phyloP scores from a whole-genome alignment of 371 early-diverging fungal genomes.

The Mortierella sp. region DNA sequence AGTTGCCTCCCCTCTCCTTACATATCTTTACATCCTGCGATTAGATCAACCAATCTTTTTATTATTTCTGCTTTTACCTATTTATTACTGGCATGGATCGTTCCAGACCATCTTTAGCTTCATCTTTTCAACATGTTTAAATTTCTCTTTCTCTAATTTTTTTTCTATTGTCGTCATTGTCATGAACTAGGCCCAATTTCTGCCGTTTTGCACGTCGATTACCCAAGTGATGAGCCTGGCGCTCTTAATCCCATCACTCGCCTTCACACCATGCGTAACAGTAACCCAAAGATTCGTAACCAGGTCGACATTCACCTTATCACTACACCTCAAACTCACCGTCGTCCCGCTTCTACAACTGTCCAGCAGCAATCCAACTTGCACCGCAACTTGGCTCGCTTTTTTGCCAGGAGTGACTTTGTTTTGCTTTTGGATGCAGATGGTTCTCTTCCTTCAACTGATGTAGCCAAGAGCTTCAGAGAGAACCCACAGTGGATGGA shows the following conservation, averaged over 20 bases:
- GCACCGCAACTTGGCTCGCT: constrained; percentile 67
- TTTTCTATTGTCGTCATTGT: not conserved
- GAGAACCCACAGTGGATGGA: constrained; percentile 57
- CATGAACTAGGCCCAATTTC: constrained; percentile 64
- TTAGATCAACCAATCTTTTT: too few species aligned
- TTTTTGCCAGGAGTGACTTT: constrained; percentile 67
- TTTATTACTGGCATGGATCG: not conserved
- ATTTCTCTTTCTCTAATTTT: not conserved
- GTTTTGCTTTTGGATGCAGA: constrained; percentile 59
- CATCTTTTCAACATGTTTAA: too few species aligned
- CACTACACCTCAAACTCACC: constrained; percentile 57
- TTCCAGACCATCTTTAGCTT: not conserved
- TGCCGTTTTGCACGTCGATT: constrained; percentile 61
- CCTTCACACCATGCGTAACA: constrained; percentile 59
- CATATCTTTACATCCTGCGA: not conserved
- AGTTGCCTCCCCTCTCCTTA: not conserved
- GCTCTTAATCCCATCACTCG: constrained; percentile 37
- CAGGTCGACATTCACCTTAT: constrained; percentile 69
- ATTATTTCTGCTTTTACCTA: not conserved
- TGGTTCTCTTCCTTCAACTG: constrained; percentile 56
- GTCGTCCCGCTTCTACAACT: constrained; percentile 27
- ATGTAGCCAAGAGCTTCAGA: constrained; percentile 36
- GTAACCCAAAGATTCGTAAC: constrained; percentile 54
- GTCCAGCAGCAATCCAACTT: constrained; percentile 51
- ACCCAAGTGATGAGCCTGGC: constrained; percentile 33